phyloP scores from a whole-genome alignment of 2,329 filamentous ascomycete genomes.

The Nemania serpens region DNA sequence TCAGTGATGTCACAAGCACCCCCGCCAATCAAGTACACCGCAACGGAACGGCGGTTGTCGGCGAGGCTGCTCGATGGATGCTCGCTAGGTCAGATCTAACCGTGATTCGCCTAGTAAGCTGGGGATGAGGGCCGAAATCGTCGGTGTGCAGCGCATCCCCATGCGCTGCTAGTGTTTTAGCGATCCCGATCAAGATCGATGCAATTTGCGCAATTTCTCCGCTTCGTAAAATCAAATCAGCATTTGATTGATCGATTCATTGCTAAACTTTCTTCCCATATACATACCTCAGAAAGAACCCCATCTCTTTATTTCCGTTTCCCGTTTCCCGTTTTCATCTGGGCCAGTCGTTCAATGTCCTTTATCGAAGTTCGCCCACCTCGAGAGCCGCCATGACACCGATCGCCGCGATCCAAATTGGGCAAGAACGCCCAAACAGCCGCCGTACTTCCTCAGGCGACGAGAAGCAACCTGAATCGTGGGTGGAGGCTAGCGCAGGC shows the following conservation, averaged over 20 bases:
- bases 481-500: neutral
- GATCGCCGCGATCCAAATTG: conserved; percentile 12
- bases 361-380: neutral
- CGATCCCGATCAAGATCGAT: neutral
- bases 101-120: conserved; percentile 19
- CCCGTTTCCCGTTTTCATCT: neutral
- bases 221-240: neutral
- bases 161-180: conserved; percentile 10
- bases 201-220: conserved; percentile 10
- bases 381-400: conserved; percentile 9
- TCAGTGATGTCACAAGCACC: conserved; percentile 22
- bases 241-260: neutral
- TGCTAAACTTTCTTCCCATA: neutral
- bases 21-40: conserved; percentile 18
- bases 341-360: neutral
- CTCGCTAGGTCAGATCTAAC: conserved; percentile 2
- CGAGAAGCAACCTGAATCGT: conserved; percentile 16
- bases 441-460: conserved; percentile 15
- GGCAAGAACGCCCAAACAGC: conserved; percentile 14
- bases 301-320: neutral
- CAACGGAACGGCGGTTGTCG: neutral
- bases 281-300: neutral
- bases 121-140: conserved; percentile 19
- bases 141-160: conserved; percentile 11
- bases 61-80: conserved; percentile 18